Evolutionary conservation across 139 green algal species (phyloP).

Genomic region (Coelastrella sp.): DNA sequence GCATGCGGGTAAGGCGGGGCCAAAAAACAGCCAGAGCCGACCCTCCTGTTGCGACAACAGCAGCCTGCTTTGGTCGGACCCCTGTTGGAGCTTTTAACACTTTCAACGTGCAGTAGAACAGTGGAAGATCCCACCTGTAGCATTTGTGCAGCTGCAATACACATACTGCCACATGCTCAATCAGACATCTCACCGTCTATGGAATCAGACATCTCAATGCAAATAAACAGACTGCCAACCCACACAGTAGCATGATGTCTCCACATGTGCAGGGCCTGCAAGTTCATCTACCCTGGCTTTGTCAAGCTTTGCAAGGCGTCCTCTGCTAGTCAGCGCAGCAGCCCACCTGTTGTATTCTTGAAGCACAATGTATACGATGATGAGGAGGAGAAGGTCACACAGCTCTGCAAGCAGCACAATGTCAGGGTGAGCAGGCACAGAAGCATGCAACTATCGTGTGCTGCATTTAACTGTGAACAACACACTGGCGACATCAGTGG

Average conservation of each 20-base stretch:
- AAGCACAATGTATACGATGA: slow-evolving; percentile 46
- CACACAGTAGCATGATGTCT: not conserved
- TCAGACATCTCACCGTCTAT: no score
- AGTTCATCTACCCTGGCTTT: slow-evolving; percentile 28
- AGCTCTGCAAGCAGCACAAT: slow-evolving; percentile 30
- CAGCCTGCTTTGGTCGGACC: no score
- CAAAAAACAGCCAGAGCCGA: not conserved
- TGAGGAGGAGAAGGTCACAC: slow-evolving; percentile 3
- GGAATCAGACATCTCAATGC: no score
- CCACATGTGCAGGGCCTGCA: not conserved
- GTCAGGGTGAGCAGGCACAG: slow-evolving; percentile 14
- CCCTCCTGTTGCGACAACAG: not conserved
- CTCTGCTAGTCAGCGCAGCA: not conserved
- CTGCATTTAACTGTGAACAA: no score
- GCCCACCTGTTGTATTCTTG: not conserved
- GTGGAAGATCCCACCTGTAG: no score
- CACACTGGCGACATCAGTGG: not conserved
- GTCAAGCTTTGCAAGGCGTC: slow-evolving; percentile 33
- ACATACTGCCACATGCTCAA: no score
- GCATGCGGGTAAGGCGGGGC: slow-evolving; percentile 1
- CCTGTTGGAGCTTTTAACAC: no score
- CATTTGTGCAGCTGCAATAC: no score
- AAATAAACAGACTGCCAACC: not conserved
- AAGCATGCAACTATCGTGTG: not conserved
- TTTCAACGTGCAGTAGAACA: no score